Evolutionary conservation across 768 basidiomycete genomes (phyloP), one percentile per base, ranked within the genome.

Genomic region (Boletellus ananas): DNA sequence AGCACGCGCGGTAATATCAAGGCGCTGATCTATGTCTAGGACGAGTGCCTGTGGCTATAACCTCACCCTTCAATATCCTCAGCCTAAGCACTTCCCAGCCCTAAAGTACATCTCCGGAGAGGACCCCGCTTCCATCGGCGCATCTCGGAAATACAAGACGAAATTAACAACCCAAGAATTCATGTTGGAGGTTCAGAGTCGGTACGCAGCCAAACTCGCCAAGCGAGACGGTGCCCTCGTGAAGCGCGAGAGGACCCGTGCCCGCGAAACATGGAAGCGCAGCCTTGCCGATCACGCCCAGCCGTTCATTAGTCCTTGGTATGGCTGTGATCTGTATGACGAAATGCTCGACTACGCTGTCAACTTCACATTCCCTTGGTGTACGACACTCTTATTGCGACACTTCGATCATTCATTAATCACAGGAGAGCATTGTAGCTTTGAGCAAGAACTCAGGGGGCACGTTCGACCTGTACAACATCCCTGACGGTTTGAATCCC

Each of bases 261-360:
- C 59, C 43, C 49, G 47, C 52, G 52, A 53, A 51, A 60, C 50
- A 21, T 65, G 66, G 60, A 84, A 80, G 59, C 71, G 79, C 42
- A 74, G 76, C 61, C 66, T 83, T 13, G 68, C 65, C 20, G 68
- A 65, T 21, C 70, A 79, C 29, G 65, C 77, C 1, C 81, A 80
- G 54, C 81, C 76, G 9, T 79, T 78, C 2, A 74, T 84, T 41
- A 76, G 83, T 57, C 64, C 78, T 25, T 80, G 79, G 82, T 85
- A 84, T 40, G 81, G 81, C 6, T 89, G 87, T 65, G 72, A 80
- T 47, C 61, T 87, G 11, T 74, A 79, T 42, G 78, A 82, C 50
- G 79, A 84, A 69, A 77, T 83, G 66, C 58, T 85, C 29, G 86
- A 88, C 65, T 88, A 88, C 55, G 83, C 85, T 14, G 45, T 80